These are phyloP conservation scores for Fusarium subtropicale DNA, from an alignment of 2,329 filamentous ascomycete species.

Conservation along the genomic window DNA sequence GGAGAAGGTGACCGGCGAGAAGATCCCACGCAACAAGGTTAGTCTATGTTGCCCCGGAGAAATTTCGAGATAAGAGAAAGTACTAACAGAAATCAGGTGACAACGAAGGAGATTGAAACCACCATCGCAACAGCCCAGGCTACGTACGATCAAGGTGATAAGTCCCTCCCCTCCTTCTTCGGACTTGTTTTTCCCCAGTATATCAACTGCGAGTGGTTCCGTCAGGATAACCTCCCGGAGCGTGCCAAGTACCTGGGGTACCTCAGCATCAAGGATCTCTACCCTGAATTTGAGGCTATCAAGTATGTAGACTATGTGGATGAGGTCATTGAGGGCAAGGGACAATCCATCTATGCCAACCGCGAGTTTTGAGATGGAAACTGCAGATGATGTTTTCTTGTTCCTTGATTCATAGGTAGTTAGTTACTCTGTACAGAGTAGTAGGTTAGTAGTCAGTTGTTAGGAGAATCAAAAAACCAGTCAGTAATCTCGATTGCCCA, in stretches of 20 bases:
- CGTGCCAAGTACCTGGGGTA: slow-evolving; percentile 28
- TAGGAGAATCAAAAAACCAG: background rate
- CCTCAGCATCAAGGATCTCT: slow-evolving; percentile 30
- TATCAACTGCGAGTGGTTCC: slow-evolving; percentile 33
- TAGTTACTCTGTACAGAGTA: too few relatives aligned
- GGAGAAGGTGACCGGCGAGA: slow-evolving; percentile 62
- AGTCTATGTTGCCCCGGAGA: background rate
- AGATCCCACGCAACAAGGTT: slow-evolving; percentile 48
- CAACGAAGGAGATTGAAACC: slow-evolving; percentile 14
- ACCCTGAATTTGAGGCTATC: slow-evolving; percentile 25
- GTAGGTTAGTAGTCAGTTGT: background rate
- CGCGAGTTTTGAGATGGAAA: background rate
- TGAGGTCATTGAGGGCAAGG: slow-evolving; percentile 26
- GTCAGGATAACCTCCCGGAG: slow-evolving; percentile 34
- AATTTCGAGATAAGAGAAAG: too few relatives aligned
- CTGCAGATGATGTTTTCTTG: background rate
- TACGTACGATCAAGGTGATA: slow-evolving; percentile 9
- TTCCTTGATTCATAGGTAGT: background rate
- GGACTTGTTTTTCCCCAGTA: slow-evolving; percentile 24
- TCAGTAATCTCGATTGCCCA: background rate
- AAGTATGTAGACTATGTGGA: slow-evolving; percentile 32
- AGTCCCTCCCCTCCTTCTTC: slow-evolving; percentile 3
- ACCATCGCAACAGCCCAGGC: slow-evolving; percentile 8
- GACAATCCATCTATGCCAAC: slow-evolving; percentile 14
- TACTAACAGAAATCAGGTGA: slow-evolving; percentile 14